Percentiles rank a stretch among this genome's conserved stretches.
phyloP scores from a whole-genome alignment of 495 filamentous ascomycete species.

The Xanthoparmelia taractica region DNA sequence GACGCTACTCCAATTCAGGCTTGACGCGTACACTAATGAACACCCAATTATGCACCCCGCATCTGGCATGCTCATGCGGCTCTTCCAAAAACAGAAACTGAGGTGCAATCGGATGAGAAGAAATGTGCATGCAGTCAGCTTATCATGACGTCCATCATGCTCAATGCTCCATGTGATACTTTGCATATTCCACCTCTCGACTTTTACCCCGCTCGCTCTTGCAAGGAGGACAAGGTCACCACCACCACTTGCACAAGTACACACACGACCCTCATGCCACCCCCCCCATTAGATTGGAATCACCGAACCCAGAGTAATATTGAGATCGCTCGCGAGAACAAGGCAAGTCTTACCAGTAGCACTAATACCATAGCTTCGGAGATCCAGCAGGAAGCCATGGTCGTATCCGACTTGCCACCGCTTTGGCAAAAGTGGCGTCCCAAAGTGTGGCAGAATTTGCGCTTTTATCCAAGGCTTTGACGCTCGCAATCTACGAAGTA shows the following conservation, averaged over 20 bases:
- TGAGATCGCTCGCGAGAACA: too few relatives aligned
- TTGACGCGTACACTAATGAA: too few relatives aligned
- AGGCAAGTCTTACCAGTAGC: too few relatives aligned
- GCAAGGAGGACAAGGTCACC: neutral
- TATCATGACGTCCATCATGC: neutral
- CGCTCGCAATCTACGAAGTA: too few relatives aligned
- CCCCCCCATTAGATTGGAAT: neutral
- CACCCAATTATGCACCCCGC: neutral
- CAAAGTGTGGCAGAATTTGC: too few relatives aligned
- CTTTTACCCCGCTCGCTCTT: neutral
- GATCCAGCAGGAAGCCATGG: too few relatives aligned
- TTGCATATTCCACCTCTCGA: neutral
- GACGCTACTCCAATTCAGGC: neutral
- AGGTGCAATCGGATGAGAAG: neutral
- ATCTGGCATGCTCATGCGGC: neutral
- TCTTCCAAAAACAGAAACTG: neutral
- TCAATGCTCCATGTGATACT: neutral
- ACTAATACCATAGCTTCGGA: too few relatives aligned
- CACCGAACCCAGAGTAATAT: too few relatives aligned
- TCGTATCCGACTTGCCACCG: too few relatives aligned
- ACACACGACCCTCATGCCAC: neutral
- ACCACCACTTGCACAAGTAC: neutral
- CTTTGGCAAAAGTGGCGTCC: too few relatives aligned
- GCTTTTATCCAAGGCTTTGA: too few relatives aligned
- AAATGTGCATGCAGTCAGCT: neutral